Conservation (phyloP, 805 yeast genomes). For the Saturnispora sekii region DNA sequence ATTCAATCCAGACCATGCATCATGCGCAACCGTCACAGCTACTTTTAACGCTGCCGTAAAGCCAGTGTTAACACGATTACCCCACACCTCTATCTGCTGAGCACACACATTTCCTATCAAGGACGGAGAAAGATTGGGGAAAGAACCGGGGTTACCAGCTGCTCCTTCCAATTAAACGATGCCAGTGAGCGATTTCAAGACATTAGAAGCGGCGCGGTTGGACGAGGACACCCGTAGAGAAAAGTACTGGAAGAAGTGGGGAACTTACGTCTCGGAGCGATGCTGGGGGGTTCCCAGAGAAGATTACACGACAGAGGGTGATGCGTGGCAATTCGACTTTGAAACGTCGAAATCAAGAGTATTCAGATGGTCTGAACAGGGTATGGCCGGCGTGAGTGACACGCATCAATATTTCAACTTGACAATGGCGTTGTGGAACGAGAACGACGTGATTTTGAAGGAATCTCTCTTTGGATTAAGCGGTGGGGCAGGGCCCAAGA, state of each 20-base stretch:
- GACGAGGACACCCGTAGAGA: constrained; percentile 29
- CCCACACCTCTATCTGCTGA: too few species aligned
- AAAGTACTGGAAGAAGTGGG: constrained; percentile 81
- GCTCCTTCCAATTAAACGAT: background rate
- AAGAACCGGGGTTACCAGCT: too few species aligned
- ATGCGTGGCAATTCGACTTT: constrained; percentile 88
- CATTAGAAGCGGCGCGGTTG: constrained; percentile 33
- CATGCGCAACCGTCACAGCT: too few species aligned
- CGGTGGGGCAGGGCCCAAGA: constrained; percentile 61
- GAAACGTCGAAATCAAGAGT: constrained; percentile 74
- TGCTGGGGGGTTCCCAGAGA: constrained; percentile 86
- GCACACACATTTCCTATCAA: too few species aligned
- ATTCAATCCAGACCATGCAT: too few species aligned
- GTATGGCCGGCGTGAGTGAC: constrained; percentile 83
- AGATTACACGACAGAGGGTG: constrained; percentile 78
- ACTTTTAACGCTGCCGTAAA: too few species aligned
- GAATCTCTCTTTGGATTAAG: constrained; percentile 75
- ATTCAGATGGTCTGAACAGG: constrained; percentile 95
- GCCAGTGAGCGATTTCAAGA: constrained; percentile 15
- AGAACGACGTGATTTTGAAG: constrained; percentile 72
- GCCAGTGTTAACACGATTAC: too few species aligned
- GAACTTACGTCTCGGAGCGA: constrained; percentile 81
- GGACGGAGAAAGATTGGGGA: too few species aligned
- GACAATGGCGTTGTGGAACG: constrained; percentile 88
- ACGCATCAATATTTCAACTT: constrained; percentile 68